Conservation (phyloP, 2,329 filamentous ascomycete genomes). For the Talaromyces sp. region DNA sequence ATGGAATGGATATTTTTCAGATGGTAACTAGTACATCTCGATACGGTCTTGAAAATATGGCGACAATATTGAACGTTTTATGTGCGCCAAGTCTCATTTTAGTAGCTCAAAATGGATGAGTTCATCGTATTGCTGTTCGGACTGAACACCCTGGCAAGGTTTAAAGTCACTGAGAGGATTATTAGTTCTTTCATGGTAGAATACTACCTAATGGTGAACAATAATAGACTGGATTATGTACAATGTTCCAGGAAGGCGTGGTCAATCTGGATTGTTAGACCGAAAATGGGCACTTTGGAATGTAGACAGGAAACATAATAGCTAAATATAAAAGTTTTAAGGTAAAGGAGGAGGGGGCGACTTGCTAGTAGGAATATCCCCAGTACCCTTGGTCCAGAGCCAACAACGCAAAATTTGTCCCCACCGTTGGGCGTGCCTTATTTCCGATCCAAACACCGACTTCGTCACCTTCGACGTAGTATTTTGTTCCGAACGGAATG, state of each 20-base stretch:
- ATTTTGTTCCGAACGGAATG: constrained; percentile 42
- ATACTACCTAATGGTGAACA: neutral
- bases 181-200: neutral
- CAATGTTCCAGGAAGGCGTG: neutral
- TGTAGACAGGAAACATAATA: neutral
- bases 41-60: too few relatives aligned
- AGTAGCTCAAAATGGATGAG: neutral
- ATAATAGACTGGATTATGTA: neutral
- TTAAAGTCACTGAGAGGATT: neutral
- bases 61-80: neutral
- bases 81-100: neutral
- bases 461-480: constrained; percentile 28
- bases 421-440: constrained; percentile 37
- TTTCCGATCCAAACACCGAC: constrained; percentile 30
- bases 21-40: too few relatives aligned
- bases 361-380: constrained; percentile 14
- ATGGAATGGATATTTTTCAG: neutral
- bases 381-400: constrained; percentile 22
- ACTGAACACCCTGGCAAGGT: neutral
- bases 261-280: neutral
- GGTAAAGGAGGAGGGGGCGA: neutral
- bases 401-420: constrained; percentile 39
- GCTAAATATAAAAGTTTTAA: neutral
- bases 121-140: neutral
- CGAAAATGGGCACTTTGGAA: neutral